Conservation (phyloP, 2,329 filamentous ascomycete species). For the Tolypocladium sp. region DNA sequence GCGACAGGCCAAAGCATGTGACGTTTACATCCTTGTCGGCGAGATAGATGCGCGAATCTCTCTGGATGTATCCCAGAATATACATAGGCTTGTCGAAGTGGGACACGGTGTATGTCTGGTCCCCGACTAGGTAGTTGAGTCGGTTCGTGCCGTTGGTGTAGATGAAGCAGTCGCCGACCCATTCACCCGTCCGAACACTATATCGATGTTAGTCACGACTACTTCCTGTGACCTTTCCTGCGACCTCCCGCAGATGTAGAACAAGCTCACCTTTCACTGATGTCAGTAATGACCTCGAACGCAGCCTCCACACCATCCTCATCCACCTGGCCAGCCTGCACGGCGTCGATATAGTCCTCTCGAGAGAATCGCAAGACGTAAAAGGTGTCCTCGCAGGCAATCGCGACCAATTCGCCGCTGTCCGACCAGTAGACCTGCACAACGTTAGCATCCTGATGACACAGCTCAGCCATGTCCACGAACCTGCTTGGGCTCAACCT, state of each 20-base stretch:
- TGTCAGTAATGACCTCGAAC: constrained; percentile 93
- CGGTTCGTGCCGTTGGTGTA: constrained; percentile 97
- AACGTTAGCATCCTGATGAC: constrained; percentile 1
- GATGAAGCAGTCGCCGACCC: constrained; percentile 98
- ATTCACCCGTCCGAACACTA: constrained; percentile 86
- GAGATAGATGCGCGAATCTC: constrained; percentile 91
- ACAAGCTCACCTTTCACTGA: constrained; percentile 65
- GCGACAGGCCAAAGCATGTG: constrained; percentile 81
- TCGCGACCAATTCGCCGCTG: constrained; percentile 81
- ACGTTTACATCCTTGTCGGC: constrained; percentile 92
- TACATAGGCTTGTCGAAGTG: constrained; percentile 97
- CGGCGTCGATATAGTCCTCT: constrained; percentile 76
- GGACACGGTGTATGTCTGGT: constrained; percentile 94
- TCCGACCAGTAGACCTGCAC: constrained; percentile 89
- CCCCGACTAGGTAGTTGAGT: constrained; percentile 93
- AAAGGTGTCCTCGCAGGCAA: constrained; percentile 91
- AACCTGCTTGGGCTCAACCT: constrained; percentile 55
- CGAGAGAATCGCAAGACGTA: constrained; percentile 89
- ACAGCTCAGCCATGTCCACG: constrained; percentile 1
- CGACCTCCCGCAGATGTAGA: background rate
- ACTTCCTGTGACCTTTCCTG: too few species aligned
- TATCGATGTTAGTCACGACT: constrained; percentile 14
- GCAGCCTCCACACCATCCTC: constrained; percentile 90
- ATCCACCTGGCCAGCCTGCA: constrained; percentile 75
- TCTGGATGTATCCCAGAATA: constrained; percentile 86